Base-by-base conservation (phyloP, 1,284 basidiomycete species). In the Cutaneotrichosporon sp. region DNA sequence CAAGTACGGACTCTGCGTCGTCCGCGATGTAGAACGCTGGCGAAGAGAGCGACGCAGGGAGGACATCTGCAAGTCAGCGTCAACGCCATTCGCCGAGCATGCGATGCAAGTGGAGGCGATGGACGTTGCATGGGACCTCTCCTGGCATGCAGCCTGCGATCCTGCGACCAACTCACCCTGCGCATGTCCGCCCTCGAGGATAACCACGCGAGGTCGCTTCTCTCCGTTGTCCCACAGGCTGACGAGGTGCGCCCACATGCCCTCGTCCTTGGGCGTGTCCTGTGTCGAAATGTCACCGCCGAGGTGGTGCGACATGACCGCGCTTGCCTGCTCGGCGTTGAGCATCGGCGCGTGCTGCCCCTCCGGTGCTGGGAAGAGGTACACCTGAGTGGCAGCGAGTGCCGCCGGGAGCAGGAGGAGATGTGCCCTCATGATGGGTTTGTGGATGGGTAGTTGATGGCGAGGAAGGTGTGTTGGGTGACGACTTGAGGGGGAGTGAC, bases 301-400 rank as follows among this genome's bases (percentile, higher is more conserved):
- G 21, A 81, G 72, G 64, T 81, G 80, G 68, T 81, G 79, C 2
- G 69, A 62, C 40, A 81, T 69, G 13, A 81, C 78, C 2, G 78
- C 76, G 53, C 78, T 71, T 8, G 80, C 80, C 67, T 81, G 78
- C 31, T 66, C 71, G 21, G 73, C 66, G 2, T 71, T 65, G 10
- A 81, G 72, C 1, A 78, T 75, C 18, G 77, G 76, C 16, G 66
- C 62, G 53, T 57, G 58, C 62, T 59, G 46, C 34, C 58, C 57
- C 53, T 60, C 63, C 8, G 79, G 79, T 7, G 76, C 59, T 2
- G 80, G 80, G 68, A 79, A 70, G 47, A 81, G 74, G 69, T 76
- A 81, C 57, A 81, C 72, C 70, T 80, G 78, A 7, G 62, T 61
- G 30, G 46, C 55, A 11, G 51, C 55, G 26, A 61, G 60, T n/a